Evolutionary conservation across 225 moss, liverwort and hornwort species (phyloP), one percentile per base, ranked within the genome.

Genomic region (Physcomitrellopsis africana): DNA sequence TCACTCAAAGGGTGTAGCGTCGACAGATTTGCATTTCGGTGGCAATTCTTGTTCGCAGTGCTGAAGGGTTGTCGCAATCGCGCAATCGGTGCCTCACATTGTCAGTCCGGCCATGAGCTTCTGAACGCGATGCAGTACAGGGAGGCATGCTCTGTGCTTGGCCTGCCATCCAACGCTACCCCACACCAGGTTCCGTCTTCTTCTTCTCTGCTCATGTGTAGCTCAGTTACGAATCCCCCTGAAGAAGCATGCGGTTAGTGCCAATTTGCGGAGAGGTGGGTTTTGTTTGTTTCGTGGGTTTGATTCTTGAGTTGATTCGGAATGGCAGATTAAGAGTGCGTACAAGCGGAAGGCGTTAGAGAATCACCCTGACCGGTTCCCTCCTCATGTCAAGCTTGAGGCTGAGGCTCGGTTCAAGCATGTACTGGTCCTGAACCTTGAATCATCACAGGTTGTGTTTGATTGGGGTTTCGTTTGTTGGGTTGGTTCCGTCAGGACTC

Each of bases 361-460:
- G 77, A 84, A 81, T 80, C 87, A 87, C 47, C 87, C 87, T 3
- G 84, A 87, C 74, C 59, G 87, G 15, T 79, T 79, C 54, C 81
- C 84, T 70, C 48, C 81, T 67, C 81, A 87, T 27, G 79, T 73
- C n/a, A 84, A 81, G 51, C 63, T 74, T 1, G 76, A 84, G 62
- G 87, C 87, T 9, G 87, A 87, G 74, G 81, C 84, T 79, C 81
- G 84, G 8, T 87, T 87, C 60, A 87, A 87, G 84, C 81, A 81
- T 68, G 87, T 87, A 77, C 46, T 24, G 2, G 11, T 14, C 3
- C 24, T 15, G 11, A 1, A 18, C 12, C 18, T 72, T 24, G 8
- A 52, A 15, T 60, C 73, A 9, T 43, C 49, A 2, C 1, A 63
- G 46, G 19, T 46, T 67, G 0, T n/a, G 3, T 27, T 32, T 23